phyloP scores from a whole-genome alignment of 192 early-diverging fungal genomes.

The Chytriomyces sp. region DNA sequence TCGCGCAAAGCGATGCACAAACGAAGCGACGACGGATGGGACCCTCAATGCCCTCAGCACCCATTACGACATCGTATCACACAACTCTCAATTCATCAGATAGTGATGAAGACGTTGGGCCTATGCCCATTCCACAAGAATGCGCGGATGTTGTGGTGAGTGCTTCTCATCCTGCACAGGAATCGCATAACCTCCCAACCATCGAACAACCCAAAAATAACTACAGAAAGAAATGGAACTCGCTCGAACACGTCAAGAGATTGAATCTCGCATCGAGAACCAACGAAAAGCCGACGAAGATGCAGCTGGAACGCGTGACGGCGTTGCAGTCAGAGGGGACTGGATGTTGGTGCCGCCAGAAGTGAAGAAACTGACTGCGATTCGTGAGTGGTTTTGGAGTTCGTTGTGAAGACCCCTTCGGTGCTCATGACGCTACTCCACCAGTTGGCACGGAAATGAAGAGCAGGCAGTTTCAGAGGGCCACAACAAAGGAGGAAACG shows the following conservation, averaged over 20 bases:
- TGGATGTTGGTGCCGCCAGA: slow-evolving; percentile 45
- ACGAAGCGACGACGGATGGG: slow-evolving; percentile 26
- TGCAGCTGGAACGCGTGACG: background rate
- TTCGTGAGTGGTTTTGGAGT: slow-evolving; percentile 6
- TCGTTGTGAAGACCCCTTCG: background rate
- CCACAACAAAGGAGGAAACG: slow-evolving; percentile 8
- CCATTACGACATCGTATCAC: background rate
- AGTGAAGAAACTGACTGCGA: slow-evolving; percentile 24
- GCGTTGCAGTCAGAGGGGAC: background rate
- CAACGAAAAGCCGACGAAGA: background rate
- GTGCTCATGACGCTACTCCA: no score
- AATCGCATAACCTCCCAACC: background rate
- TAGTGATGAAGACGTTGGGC: slow-evolving; percentile 35
- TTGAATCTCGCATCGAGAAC: slow-evolving; percentile 9
- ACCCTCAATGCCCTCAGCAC: slow-evolving; percentile 11
- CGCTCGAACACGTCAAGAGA: slow-evolving; percentile 22
- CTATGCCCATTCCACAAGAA: slow-evolving; percentile 31
- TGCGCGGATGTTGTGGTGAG: slow-evolving; percentile 14
- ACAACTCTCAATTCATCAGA: background rate
- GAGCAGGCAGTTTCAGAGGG: slow-evolving; percentile 33
- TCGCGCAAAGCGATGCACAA: background rate
- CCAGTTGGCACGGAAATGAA: slow-evolving; percentile 38
- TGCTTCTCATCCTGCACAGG: background rate
- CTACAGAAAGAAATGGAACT: slow-evolving; percentile 3
- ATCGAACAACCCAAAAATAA: background rate